Evolutionary conservation across 176 grass and related monocot species (phyloP).

Genomic region (Secale cereale): DNA sequence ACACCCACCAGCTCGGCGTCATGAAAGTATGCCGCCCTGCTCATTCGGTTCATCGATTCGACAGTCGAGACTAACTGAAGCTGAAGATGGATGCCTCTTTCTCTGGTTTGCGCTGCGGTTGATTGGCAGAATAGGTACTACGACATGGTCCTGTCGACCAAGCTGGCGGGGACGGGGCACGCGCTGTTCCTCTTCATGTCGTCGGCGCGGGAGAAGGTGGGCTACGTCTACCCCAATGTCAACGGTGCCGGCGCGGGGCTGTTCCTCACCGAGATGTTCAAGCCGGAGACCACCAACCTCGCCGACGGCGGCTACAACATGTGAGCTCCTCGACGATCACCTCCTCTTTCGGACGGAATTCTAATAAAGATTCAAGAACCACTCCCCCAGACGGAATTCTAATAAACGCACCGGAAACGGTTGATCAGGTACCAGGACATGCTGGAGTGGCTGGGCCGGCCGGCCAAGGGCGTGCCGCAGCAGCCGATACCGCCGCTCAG

Average conservation of each 20-base stretch:
- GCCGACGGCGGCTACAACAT: slow-evolving; percentile 73
- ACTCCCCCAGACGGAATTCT: background rate
- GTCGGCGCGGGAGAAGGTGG: slow-evolving; percentile 73
- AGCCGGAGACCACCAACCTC: slow-evolving; percentile 53
- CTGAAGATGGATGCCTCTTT: background rate
- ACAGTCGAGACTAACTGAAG: background rate
- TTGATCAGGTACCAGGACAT: slow-evolving; percentile 68
- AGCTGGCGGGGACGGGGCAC: slow-evolving; percentile 69
- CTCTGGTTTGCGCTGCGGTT: background rate
- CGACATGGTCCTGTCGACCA: slow-evolving; percentile 76
- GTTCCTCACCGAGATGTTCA: slow-evolving; percentile 71
- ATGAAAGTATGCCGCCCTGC: slow-evolving; percentile 51
- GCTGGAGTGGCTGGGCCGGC: slow-evolving; percentile 79
- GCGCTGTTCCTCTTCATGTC: slow-evolving; percentile 91
- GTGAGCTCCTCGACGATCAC: slow-evolving; percentile 27
- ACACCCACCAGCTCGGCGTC: slow-evolving; percentile 72
- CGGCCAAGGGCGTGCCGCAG: slow-evolving; percentile 50
- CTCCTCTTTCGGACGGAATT: no score
- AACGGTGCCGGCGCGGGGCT: slow-evolving; percentile 69
- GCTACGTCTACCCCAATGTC: slow-evolving; percentile 88
- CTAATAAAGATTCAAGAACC: background rate
- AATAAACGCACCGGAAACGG: background rate
- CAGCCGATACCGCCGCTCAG: slow-evolving; percentile 57
- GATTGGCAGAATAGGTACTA: slow-evolving; percentile 77
- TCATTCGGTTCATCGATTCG: background rate